Conservation (phyloP, 1,284 basidiomycete genomes). For the Sphagnurus paluster region DNA sequence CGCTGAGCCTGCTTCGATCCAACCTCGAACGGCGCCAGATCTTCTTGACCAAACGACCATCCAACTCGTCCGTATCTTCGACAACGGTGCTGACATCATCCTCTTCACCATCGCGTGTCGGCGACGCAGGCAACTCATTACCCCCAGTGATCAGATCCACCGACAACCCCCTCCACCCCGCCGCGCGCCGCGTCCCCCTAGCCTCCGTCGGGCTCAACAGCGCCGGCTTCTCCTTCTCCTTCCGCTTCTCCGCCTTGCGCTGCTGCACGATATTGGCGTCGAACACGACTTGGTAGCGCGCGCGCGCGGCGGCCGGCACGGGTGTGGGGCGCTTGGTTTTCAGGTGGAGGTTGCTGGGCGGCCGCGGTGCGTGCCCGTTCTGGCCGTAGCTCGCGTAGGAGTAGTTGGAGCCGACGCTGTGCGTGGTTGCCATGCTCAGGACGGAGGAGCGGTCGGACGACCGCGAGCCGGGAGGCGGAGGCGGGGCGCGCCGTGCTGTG, state of each 20-base stretch:
- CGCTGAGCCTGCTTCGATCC: constrained; percentile 48
- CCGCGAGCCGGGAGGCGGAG: constrained; percentile 37
- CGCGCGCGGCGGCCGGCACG: constrained; percentile 59
- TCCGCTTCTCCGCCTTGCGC: constrained; percentile 38
- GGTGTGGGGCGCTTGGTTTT: constrained; percentile 57
- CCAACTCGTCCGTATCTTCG: constrained; percentile 47
- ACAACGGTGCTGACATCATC: constrained; percentile 36
- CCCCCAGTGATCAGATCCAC: constrained; percentile 65
- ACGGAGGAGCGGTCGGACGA: constrained; percentile 66
- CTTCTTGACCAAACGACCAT: constrained; percentile 52
- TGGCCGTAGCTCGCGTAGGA: constrained; percentile 23
- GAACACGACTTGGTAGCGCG: constrained; percentile 70
- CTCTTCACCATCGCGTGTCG: constrained; percentile 24
- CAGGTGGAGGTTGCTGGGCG: constrained; percentile 14
- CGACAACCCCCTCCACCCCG: constrained; percentile 76
- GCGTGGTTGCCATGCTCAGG: constrained; percentile 48
- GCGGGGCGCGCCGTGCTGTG: constrained; percentile 32
- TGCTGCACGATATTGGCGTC: constrained; percentile 53
- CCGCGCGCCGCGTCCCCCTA: constrained; percentile 54
- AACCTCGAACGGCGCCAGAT: constrained; percentile 69
- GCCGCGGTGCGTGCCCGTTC: constrained; percentile 1
- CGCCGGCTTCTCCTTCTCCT: constrained; percentile 32
- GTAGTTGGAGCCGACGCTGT: constrained; percentile 43
- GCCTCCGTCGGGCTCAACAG: constrained; percentile 38
- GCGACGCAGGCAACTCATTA: constrained; percentile 28